phyloP scores from a whole-genome alignment of 148 eudicot genomes.

The Rhododendron mucronatum region DNA sequence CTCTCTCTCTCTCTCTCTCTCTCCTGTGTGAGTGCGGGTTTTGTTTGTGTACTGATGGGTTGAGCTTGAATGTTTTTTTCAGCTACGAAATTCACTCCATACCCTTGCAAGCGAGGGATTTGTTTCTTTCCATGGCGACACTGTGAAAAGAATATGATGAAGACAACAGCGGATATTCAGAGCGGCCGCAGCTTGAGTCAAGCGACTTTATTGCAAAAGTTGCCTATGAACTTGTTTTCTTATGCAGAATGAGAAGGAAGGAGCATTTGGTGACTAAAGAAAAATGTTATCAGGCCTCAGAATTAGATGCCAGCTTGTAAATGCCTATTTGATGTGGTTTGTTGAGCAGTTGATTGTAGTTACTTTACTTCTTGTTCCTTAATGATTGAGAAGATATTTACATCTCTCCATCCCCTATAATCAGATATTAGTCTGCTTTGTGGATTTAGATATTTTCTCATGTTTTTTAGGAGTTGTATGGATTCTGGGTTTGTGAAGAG shows the following conservation, averaged over 20 bases:
- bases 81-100: conserved; percentile 78
- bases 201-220: background rate
- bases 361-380: background rate
- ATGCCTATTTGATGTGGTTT: background rate
- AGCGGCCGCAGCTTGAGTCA: background rate
- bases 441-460: background rate
- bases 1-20: background rate
- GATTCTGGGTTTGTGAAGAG: background rate
- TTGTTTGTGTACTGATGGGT: conserved; percentile 16
- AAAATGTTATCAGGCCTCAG: background rate
- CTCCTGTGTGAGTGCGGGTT: background rate
- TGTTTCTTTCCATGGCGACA: conserved; percentile 75
- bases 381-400: background rate
- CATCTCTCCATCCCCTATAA: background rate
- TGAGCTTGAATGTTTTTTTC: conserved; percentile 21
- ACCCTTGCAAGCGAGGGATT: conserved; percentile 75
- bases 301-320: background rate
- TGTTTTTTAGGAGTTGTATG: background rate
- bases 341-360: conserved; percentile 1
- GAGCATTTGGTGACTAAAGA: background rate
- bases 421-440: background rate
- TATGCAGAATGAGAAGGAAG: background rate
- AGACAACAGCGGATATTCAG: background rate
- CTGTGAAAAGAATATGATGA: conserved; percentile 66
- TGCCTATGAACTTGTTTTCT: background rate